These are phyloP conservation scores for Phaeophleospora eucalypticola DNA, from an alignment of 2,329 filamentous ascomycete genomes.

Conservation along the genomic window DNA sequence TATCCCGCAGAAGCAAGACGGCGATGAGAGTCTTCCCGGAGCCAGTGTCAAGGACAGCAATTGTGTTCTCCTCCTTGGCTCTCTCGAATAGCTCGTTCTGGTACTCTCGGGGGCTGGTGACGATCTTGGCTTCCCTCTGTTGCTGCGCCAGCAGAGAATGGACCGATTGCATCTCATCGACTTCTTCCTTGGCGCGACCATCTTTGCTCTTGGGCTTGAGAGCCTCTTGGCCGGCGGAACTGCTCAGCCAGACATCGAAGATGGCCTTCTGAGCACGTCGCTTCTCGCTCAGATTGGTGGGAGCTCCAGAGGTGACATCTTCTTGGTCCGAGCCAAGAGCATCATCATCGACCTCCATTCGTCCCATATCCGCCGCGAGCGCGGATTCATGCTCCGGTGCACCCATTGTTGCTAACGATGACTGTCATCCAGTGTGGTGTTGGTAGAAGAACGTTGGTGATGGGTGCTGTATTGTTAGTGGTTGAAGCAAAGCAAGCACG, in stretches of 20 bases:
- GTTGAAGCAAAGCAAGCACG: constrained; percentile 5
- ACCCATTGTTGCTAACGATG: constrained; percentile 10
- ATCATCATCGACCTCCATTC: no score
- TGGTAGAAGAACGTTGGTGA: background rate
- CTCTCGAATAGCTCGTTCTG: constrained; percentile 87
- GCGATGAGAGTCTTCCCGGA: constrained; percentile 97
- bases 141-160: constrained; percentile 52
- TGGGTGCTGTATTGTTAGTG: constrained; percentile 6
- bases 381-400: constrained; percentile 7
- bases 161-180: constrained; percentile 50
- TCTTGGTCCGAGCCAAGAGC: constrained; percentile 22
- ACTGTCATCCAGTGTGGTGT: constrained; percentile 1
- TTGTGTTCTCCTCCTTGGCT: constrained; percentile 79
- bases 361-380: no score
- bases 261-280: constrained; percentile 40
- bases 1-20: constrained; percentile 72
- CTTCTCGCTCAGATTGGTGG: constrained; percentile 34
- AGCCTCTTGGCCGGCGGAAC: constrained; percentile 42
- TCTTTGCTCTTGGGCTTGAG: constrained; percentile 37
- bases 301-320: constrained; percentile 8
- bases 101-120: constrained; percentile 79
- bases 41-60: constrained; percentile 92
- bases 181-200: constrained; percentile 25
- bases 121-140: constrained; percentile 52
- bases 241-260: constrained; percentile 41